These are phyloP conservation scores for Cryptococcus floricola DNA, from an alignment of 1,284 basidiomycete genomes.

Conservation along the genomic window DNA sequence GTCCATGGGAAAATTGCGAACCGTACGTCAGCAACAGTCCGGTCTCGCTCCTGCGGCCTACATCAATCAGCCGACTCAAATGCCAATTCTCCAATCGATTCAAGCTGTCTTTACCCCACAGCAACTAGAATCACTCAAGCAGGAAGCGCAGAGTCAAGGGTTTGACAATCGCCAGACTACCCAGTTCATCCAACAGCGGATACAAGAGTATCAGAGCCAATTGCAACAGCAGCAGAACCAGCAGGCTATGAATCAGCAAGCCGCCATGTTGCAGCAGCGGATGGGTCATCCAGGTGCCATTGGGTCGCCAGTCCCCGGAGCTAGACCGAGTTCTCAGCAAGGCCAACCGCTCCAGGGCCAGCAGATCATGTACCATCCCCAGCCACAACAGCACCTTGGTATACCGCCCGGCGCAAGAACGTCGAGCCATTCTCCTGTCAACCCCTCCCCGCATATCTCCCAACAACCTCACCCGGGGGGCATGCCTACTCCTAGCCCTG, in stretches of 20 bases:
- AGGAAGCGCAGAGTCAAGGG: constrained; percentile 26
- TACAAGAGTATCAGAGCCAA: background rate
- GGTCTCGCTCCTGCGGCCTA: constrained; percentile 14
- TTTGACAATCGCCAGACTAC: constrained; percentile 19
- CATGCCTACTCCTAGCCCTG: constrained; percentile 31
- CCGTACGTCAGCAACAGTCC: constrained; percentile 20
- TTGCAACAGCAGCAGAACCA: constrained; percentile 22
- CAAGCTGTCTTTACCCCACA: constrained; percentile 8
- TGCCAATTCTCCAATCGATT: background rate
- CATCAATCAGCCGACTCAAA: constrained; percentile 13
- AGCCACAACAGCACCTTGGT: constrained; percentile 16
- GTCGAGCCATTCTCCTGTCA: constrained; percentile 28
- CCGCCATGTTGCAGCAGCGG: constrained; percentile 10
- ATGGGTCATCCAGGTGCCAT: constrained; percentile 7
- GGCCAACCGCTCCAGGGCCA: constrained; percentile 9
- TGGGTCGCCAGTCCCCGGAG: constrained; percentile 22
- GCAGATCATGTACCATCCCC: constrained; percentile 25
- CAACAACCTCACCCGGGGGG: constrained; percentile 23
- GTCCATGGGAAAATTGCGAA: constrained; percentile 37
- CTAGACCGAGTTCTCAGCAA: constrained; percentile 16
- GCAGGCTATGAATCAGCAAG: constrained; percentile 14
- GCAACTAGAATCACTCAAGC: constrained; percentile 25
- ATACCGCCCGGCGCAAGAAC: constrained; percentile 24
- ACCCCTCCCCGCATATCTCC: constrained; percentile 31
- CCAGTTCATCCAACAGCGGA: constrained; percentile 23